phyloP scores from a whole-genome alignment of 1,139 yeast genomes.

The Candida sp. region DNA sequence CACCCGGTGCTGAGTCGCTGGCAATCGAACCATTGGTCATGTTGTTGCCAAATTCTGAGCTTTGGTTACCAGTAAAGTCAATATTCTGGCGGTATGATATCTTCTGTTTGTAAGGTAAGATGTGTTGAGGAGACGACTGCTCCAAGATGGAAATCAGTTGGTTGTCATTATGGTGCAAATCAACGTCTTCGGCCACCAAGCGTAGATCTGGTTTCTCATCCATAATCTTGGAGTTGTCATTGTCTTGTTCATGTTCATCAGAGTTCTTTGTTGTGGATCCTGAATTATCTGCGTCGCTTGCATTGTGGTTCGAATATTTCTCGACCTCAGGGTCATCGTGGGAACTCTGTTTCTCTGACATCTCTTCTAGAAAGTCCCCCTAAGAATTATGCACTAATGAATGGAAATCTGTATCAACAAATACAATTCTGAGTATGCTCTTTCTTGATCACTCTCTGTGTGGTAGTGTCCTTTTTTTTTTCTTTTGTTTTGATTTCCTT shows the following conservation, averaged over 20 bases:
- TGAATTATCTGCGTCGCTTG: constrained; percentile 1
- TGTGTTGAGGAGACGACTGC: constrained; percentile 12
- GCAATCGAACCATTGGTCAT: constrained; percentile 15
- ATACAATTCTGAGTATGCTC: too few species aligned
- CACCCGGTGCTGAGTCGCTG: background rate
- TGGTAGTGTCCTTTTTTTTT: too few species aligned
- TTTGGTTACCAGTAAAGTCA: constrained; percentile 28
- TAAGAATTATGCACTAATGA: too few species aligned
- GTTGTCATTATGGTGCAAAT: background rate
- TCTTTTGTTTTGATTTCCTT: background rate
- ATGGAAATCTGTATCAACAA: too few species aligned
- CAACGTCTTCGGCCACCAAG: background rate
- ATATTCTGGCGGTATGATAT: constrained; percentile 38
- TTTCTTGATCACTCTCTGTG: too few species aligned
- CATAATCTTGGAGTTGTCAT: background rate
- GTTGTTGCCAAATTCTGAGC: constrained; percentile 9
- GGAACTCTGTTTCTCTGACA: too few species aligned
- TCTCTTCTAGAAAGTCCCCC: too few species aligned
- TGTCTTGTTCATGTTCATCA: background rate
- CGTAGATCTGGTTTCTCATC: background rate
- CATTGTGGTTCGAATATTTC: background rate
- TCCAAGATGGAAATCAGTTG: constrained; percentile 10
- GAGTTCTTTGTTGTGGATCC: constrained; percentile 4
- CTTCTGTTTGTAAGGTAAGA: constrained; percentile 26
- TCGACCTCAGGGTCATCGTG: background rate